A percentile compares a stretch with the other conserved stretches of the same genome.
phyloP scores from a whole-genome alignment of 805 yeast genomes.

The Saccharomycopsis lassenensis region DNA sequence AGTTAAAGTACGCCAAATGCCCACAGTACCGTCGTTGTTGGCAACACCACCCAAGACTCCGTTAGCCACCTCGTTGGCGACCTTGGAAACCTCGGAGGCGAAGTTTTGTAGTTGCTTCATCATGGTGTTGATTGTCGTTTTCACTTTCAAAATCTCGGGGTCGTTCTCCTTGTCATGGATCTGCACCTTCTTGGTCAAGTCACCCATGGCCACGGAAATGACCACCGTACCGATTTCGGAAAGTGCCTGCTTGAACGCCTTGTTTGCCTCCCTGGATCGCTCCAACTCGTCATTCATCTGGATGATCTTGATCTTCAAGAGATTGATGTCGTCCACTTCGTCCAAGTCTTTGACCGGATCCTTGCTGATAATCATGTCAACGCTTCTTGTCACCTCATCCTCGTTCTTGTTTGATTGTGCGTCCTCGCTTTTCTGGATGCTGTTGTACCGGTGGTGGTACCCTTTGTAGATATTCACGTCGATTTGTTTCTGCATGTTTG shows the following conservation, averaged over 20 bases:
- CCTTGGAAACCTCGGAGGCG: constrained; percentile 72
- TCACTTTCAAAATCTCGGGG: constrained; percentile 71
- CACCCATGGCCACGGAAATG: constrained; percentile 83
- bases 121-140: constrained; percentile 77
- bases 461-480: constrained; percentile 9
- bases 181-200: constrained; percentile 68
- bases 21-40: constrained; percentile 72
- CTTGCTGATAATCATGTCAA: constrained; percentile 10
- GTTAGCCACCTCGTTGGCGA: constrained; percentile 83
- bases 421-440: constrained; percentile 1
- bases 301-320: constrained; percentile 11
- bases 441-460: constrained; percentile 10
- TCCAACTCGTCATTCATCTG: constrained; percentile 13
- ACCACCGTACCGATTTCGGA: constrained; percentile 80
- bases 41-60: constrained; percentile 90
- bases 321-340: constrained; percentile 8
- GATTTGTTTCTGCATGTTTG: constrained; percentile 9
- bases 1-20: constrained; percentile 77
- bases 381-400: constrained; percentile 3
- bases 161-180: constrained; percentile 62
- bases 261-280: constrained; percentile 36
- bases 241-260: constrained; percentile 60
- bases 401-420: too few relatives aligned
- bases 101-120: constrained; percentile 78
- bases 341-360: constrained; percentile 13